These are phyloP conservation scores for Jackrogersella minutella DNA, from an alignment of 495 filamentous ascomycete species.

Conservation along the genomic window DNA sequence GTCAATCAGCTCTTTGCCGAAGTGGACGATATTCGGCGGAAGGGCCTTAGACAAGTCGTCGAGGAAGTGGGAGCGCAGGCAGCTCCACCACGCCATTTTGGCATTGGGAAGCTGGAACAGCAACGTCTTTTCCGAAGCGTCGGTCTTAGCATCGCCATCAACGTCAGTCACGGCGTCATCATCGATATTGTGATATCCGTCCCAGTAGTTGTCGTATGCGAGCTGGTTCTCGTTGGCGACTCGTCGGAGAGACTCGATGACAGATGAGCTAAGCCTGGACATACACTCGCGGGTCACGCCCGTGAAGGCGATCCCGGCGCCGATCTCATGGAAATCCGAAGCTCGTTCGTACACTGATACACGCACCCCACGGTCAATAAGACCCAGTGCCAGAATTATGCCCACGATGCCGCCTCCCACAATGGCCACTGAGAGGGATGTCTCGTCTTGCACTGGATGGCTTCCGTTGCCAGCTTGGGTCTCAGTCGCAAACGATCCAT, in stretches of 20 bases:
- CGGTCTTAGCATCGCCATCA: not conserved
- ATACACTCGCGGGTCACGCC: conserved; percentile 45
- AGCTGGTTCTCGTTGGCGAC: conserved; percentile 2
- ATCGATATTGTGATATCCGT: not conserved
- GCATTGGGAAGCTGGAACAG: conserved; percentile 17
- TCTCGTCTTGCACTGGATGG: not conserved
- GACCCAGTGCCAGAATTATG: conserved; percentile 48
- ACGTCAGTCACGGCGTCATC: not conserved
- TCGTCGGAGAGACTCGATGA: not conserved
- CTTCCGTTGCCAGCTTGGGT: not conserved
- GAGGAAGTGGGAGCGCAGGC: conserved; percentile 60
- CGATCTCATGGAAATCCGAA: conserved; percentile 48
- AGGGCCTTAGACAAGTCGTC: conserved; percentile 60
- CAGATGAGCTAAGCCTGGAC: not conserved
- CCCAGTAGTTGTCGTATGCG: conserved; percentile 1
- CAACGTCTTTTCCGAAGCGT: conserved; percentile 26
- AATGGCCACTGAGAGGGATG: conserved; percentile 41
- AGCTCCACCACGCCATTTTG: conserved; percentile 29
- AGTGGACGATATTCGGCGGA: conserved; percentile 49
- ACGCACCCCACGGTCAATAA: conserved; percentile 41
- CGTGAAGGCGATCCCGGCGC: conserved; percentile 58
- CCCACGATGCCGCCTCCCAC: conserved; percentile 57
- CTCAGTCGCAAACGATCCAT: not conserved
- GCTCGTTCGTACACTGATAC: conserved; percentile 56
- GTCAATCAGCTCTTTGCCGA: conserved; percentile 46